Base-by-base conservation (phyloP, 768 basidiomycete genomes). In the Collybiopsis confluens region DNA sequence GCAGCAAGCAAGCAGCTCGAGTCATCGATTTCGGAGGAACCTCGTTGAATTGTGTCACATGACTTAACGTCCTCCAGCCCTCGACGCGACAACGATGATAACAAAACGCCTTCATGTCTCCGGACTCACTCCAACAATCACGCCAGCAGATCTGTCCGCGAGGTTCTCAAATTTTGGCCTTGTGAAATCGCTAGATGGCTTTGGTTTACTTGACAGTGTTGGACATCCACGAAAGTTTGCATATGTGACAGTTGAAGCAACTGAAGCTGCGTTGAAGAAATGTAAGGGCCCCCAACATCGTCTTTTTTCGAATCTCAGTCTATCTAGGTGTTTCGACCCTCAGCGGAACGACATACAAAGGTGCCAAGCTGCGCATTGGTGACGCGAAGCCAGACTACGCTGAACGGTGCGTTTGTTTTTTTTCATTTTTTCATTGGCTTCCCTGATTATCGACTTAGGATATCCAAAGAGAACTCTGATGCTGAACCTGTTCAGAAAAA, bases 361-460 rank as follows among this genome's bases (percentile, higher is more conserved):
- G 92, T n/a, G 72, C 90, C 20, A 92, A 88, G 59, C 70, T 93
- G 28, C 79, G 90, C 16, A 79, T 93, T 33, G 89, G 89, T 8
- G 89, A 92, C 59, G 90, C 91, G n/a, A 87, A 82, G 57, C 85
- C 85, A 1, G 84, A 91, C 64, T 92, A 76, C 61, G 66, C 66
- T 2, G 82, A 85, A 62, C 75, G 82, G 90, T 87, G 46, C 33
- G 73, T 50, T 36, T 35, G 73, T 50, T 36, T 54, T 37, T 18
- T 26, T 27, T 52, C 13, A 37, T 10, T 44, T 30, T 4, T 47
- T 56, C 58, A n/a, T n/a, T n/a, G 52, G 56, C 53, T 43, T 60
- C 11, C 52, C 57, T 48, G 2, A 60, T 54, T 44, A 66, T 56
- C 53, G 18, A 3, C 15, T 1, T 33, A 78, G 74, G 52, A 61